Evolutionary conservation across 2,329 filamentous ascomycete genomes (phyloP).

Genomic region (Penicillium nordicum): DNA sequence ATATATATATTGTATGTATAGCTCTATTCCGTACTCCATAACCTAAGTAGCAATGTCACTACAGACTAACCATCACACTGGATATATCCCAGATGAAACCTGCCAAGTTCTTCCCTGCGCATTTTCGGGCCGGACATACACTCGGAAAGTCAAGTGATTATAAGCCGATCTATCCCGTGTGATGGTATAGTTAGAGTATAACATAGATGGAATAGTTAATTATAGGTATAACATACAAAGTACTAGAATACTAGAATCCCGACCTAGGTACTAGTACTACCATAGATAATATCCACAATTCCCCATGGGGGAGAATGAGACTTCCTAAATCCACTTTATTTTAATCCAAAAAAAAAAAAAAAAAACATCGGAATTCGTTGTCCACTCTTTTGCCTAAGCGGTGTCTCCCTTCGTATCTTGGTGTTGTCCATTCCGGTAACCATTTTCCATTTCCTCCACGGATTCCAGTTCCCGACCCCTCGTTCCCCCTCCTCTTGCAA

Average conservation of each 20-base stretch:
- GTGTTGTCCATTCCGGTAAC: neutral
- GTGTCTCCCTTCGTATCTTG: neutral
- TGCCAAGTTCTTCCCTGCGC: neutral
- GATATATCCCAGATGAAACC: neutral
- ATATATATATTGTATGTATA: too few species aligned
- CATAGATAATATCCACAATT: neutral
- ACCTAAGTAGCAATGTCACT: neutral
- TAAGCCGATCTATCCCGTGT: constrained; percentile 1
- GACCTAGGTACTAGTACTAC: too few species aligned
- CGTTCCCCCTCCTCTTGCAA: neutral
- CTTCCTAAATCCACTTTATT: neutral
- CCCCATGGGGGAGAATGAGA: neutral
- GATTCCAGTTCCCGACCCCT: constrained; percentile 24
- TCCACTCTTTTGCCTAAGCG: neutral
- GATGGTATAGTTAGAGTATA: neutral
- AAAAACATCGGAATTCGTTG: constrained; percentile 1
- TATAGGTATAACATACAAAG: too few species aligned
- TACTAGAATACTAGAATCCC: too few species aligned
- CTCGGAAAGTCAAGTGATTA: neutral
- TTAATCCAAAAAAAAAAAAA: neutral
- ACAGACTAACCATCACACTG: neutral
- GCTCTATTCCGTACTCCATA: too few species aligned
- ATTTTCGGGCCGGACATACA: neutral
- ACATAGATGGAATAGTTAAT: too few species aligned
- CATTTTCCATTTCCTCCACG: constrained; percentile 9